Conservation (phyloP, 2,329 filamentous ascomycete genomes). For the Xylaria sp. region DNA sequence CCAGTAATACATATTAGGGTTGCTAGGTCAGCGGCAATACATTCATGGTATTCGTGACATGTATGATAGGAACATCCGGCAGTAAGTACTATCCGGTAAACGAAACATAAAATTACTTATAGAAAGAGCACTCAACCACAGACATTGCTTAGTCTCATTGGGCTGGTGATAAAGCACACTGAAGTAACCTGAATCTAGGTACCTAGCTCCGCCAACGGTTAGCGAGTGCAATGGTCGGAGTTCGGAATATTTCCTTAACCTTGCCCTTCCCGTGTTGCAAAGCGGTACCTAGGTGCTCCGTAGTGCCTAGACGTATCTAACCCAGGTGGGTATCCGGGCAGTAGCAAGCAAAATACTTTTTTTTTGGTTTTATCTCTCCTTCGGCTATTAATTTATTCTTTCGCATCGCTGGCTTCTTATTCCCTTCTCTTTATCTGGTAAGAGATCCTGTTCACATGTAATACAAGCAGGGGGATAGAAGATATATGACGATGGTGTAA, state of each 20-base stretch:
- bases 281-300: not conserved
- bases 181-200: too few relatives aligned
- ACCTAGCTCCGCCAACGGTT: too few relatives aligned
- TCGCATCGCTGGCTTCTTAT: too few relatives aligned
- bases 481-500: not conserved
- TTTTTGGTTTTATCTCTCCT: too few relatives aligned
- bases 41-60: not conserved
- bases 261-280: not conserved
- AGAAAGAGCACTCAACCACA: not conserved
- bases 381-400: too few relatives aligned
- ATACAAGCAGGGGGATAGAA: not conserved
- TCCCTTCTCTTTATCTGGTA: too few relatives aligned
- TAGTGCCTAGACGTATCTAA: not conserved
- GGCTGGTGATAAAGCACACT: too few relatives aligned
- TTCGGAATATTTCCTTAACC: conserved; percentile 11
- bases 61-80: not conserved
- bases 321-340: too few relatives aligned
- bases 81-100: too few relatives aligned
- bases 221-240: conserved; percentile 1
- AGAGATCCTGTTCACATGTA: too few relatives aligned
- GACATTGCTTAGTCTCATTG: too few relatives aligned
- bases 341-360: too few relatives aligned
- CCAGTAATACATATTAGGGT: not conserved
- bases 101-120: not conserved
- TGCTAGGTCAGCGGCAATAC: not conserved